Base-by-base conservation (phyloP, 2,329 filamentous ascomycete species). In the Cucurbitaria berberidis region DNA sequence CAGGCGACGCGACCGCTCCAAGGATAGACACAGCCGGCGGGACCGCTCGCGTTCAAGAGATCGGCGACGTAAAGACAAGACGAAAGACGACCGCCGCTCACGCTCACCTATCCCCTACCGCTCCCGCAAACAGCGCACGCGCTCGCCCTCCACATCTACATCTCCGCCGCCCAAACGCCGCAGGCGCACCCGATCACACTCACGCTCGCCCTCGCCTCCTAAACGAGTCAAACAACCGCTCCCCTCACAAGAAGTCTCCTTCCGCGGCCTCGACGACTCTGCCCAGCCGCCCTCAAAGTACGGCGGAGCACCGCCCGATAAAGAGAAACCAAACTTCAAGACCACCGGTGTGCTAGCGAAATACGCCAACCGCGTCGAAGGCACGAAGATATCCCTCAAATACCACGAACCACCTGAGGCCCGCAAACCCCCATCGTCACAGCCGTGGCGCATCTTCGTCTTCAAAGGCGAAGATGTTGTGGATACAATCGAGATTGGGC, bases 351-450 rank as follows among this genome's bases (percentile, higher is more conserved):
- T 89, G 7, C 82, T 99, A 16, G 95, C 95, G 2, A 91, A 92
- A 39, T 92, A 91, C 60, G 92, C 92, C 45, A 98, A 99, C 73
- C 86, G 86, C 7, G 86, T 96, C 58, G 85, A 85, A 9, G 91
- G 90, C 51, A 89, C 87, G 3, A 83, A 84, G 19, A 87, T 96
- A 48, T 86, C 91, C 3, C 84, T 99, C 41, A 98, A 98, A 79
- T 99, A 99, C 75, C 90, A 97, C 77, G 95, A 99, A 76, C 95
- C 95, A 1, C 80, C 91, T 10, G 95, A 99, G 78, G 91, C 93
- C 44, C 89, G 95, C 53, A 96, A 96, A 65, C 91, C 95, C 0
- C 83, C 93, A 0, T 70, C 88, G 0, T 88, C 86, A 48, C 87
- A 95, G 63, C 79, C 85, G 51, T 99, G 93, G 93, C 90, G 90